Evolutionary conservation across 257 asterid species (phyloP).

Genomic region (Solanum piurae): DNA sequence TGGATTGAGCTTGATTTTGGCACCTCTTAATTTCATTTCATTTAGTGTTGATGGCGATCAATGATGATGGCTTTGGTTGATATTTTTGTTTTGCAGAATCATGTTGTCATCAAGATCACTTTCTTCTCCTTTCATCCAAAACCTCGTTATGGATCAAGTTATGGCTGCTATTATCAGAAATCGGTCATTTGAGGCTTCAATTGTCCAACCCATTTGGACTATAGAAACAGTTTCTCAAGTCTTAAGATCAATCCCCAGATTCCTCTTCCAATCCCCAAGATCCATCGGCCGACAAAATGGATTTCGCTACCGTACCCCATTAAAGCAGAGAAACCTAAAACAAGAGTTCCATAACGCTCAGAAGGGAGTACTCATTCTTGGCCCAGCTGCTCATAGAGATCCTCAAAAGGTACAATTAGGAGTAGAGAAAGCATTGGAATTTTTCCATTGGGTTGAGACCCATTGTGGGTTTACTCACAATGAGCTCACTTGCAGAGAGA

Average conservation of each 20-base stretch:
- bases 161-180: conserved; percentile 53
- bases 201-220: conserved; percentile 32
- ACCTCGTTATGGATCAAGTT: conserved; percentile 32
- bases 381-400: conserved; percentile 83
- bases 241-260: conserved; percentile 57
- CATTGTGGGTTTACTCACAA: conserved; percentile 49
- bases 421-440: conserved; percentile 66
- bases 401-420: conserved; percentile 49
- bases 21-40: no score
- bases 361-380: conserved; percentile 51
- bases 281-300: conserved; percentile 78
- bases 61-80: no score
- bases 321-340: conserved; percentile 53
- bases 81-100: neutral
- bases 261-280: conserved; percentile 61
- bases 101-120: conserved; percentile 14
- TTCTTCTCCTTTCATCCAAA: neutral
- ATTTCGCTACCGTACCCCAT: conserved; percentile 69
- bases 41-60: no score
- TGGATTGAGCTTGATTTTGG: no score
- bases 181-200: conserved; percentile 37
- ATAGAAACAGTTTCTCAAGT: conserved; percentile 50
- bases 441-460: conserved; percentile 70
- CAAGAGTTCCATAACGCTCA: conserved; percentile 33
- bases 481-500: conserved; percentile 72